These are phyloP conservation scores for Chlamydomonas asymmetrica DNA, from an alignment of 139 green algal genomes.

Conservation along the genomic window DNA sequence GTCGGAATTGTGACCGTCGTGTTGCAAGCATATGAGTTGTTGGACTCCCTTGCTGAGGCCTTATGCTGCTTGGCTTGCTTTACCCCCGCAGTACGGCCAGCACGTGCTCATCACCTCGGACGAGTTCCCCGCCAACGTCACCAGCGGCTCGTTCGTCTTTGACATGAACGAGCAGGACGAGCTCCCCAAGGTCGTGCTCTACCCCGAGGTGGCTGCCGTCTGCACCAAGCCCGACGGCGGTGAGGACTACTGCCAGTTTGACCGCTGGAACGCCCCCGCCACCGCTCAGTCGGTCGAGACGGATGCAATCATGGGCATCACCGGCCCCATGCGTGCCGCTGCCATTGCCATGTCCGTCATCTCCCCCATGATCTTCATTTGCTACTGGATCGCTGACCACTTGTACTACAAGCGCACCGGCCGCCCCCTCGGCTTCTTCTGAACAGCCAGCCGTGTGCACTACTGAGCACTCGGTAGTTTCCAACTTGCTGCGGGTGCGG, in stretches of 20 bases:
- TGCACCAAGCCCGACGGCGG: constrained; percentile 22
- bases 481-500: no score
- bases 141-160: constrained; percentile 1
- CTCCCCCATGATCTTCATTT: constrained; percentile 31
- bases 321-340: constrained; percentile 24
- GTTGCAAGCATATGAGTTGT: neutral
- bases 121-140: neutral
- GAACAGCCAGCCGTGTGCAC: no score
- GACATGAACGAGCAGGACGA: constrained; percentile 17
- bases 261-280: constrained; percentile 5
- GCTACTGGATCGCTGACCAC: constrained; percentile 9
- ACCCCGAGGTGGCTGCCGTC: constrained; percentile 32
- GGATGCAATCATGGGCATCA: constrained; percentile 23
- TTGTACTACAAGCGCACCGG: constrained; percentile 17
- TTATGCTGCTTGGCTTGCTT: neutral
- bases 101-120: constrained; percentile 11
- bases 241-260: constrained; percentile 14
- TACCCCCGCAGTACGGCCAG: constrained; percentile 5
- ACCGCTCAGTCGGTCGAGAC: constrained; percentile 24
- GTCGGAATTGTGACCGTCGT: neutral
- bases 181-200: constrained; percentile 30
- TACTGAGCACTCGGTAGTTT: no score
- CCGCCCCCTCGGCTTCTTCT: no score
- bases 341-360: constrained; percentile 43
- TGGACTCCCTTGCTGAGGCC: neutral